phyloP scores from a whole-genome alignment of 192 early-diverging fungal species.

The Entomortierella chlamydospora region DNA sequence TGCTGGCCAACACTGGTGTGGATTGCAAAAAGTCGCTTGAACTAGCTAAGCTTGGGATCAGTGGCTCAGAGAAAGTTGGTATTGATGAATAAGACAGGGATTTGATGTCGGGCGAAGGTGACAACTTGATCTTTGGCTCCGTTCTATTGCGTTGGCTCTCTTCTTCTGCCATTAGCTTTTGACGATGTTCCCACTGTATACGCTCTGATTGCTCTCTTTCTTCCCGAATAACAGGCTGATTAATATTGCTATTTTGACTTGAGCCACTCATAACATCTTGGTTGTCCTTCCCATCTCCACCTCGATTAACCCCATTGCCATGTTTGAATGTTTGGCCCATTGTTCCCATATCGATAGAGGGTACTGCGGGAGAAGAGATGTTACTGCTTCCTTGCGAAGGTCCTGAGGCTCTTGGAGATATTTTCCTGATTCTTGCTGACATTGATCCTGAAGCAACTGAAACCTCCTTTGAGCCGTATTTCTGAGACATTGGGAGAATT shows the following conservation, averaged over 20 bases:
- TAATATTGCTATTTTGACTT: too few species aligned
- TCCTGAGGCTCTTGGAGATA: conserved; percentile 28
- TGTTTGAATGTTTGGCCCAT: background rate
- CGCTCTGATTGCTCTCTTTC: background rate
- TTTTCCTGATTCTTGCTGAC: conserved; percentile 34
- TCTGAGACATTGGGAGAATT: conserved; percentile 48
- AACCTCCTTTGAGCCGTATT: conserved; percentile 26
- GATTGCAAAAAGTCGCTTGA: background rate
- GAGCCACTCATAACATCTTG: too few species aligned
- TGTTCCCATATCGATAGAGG: background rate
- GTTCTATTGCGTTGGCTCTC: conserved; percentile 8
- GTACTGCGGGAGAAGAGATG: background rate
- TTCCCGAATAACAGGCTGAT: background rate
- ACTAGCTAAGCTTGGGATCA: background rate
- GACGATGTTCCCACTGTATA: background rate
- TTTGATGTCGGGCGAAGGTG: conserved; percentile 23
- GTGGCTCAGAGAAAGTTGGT: background rate
- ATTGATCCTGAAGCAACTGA: conserved; percentile 17
- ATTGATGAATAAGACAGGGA: background rate
- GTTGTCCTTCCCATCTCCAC: background rate
- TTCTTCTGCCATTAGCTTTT: background rate
- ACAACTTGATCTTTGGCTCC: conserved; percentile 13
- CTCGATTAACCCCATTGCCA: background rate
- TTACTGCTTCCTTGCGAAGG: background rate
- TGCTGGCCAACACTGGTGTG: conserved; percentile 5